phyloP scores from a whole-genome alignment of 192 early-diverging fungal genomes.

The Coemansia sp. region DNA sequence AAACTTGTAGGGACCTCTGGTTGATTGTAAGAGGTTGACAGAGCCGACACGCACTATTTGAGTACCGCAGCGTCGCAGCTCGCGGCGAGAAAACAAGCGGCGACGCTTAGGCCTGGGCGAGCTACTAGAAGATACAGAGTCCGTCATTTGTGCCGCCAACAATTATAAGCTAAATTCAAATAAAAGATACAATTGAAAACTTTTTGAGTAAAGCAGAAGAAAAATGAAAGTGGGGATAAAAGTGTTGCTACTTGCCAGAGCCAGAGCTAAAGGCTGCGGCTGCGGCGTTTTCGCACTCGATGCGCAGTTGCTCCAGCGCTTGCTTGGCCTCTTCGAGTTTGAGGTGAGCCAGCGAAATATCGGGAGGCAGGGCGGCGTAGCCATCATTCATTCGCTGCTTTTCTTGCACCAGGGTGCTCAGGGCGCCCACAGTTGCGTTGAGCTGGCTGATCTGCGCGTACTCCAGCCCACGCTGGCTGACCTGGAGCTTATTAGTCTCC shows the following conservation, averaged over 20 bases:
- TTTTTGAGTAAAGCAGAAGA: not conserved
- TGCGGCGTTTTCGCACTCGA: constrained; percentile 37
- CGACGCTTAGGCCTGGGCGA: constrained; percentile 17
- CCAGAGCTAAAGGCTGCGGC: constrained; percentile 30
- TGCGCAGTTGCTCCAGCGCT: constrained; percentile 31
- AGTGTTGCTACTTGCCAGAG: not conserved
- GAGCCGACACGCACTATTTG: constrained; percentile 43
- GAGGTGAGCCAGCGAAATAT: constrained; percentile 39
- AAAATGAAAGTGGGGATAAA: not conserved
- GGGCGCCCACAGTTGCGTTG: constrained; percentile 11
- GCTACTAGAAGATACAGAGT: not conserved
- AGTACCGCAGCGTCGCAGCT: constrained; percentile 32
- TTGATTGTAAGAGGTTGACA: constrained; percentile 26
- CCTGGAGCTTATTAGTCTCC: not conserved
- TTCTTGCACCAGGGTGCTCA: constrained; percentile 15
- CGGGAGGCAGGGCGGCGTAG: constrained; percentile 41
- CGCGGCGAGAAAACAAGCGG: constrained; percentile 36
- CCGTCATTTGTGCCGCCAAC: not conserved
- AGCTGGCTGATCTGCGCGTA: constrained; percentile 29
- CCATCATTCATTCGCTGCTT: constrained; percentile 25
- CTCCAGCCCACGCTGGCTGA: constrained; percentile 19
- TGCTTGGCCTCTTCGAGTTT: constrained; percentile 46
- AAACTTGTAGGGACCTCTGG: constrained; percentile 31
- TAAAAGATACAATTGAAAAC: not conserved
- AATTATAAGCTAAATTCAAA: not conserved